Evolutionary conservation across 2,329 filamentous ascomycete species (phyloP).

Genomic region (Penicillium glabrum): DNA sequence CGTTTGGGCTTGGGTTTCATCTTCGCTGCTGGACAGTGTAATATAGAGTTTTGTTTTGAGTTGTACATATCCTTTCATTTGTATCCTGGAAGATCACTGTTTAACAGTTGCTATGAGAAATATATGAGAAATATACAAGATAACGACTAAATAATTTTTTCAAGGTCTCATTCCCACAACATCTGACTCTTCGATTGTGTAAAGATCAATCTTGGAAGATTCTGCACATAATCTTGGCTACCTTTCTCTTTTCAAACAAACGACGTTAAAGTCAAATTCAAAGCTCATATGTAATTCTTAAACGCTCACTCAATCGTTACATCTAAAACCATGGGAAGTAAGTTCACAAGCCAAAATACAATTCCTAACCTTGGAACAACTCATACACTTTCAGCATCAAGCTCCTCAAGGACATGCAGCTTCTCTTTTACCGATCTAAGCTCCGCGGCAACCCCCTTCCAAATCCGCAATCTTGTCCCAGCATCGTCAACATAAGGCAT

Average conservation of each 20-base stretch:
- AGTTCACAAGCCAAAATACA: neutral
- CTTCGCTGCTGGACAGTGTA: slow-evolving; percentile 22
- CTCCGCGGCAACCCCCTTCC: neutral
- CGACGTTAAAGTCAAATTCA: too few species aligned
- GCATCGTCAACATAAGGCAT: slow-evolving; percentile 1
- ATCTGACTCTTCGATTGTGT: neutral
- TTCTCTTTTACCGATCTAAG: neutral
- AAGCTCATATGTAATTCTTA: too few species aligned
- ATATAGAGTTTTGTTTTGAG: slow-evolving; percentile 11
- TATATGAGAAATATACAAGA: neutral
- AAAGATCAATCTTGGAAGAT: too few species aligned
- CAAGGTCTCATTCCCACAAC: neutral
- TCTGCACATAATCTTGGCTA: too few species aligned
- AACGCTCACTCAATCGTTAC: too few species aligned
- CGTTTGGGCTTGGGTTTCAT: slow-evolving; percentile 9
- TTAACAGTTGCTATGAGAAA: neutral
- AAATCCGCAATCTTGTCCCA: neutral
- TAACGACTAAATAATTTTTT: neutral
- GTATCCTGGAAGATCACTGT: neutral
- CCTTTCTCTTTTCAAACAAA: too few species aligned
- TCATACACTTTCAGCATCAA: neutral
- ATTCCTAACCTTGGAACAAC: neutral
- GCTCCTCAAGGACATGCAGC: neutral
- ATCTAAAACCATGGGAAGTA: neutral
- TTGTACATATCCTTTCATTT: slow-evolving; percentile 18